A percentile compares a stretch with the other conserved stretches of the same genome.
Evolutionary conservation across 441 rosid species (phyloP).

Genomic region (Syzygium syzygioides): DNA sequence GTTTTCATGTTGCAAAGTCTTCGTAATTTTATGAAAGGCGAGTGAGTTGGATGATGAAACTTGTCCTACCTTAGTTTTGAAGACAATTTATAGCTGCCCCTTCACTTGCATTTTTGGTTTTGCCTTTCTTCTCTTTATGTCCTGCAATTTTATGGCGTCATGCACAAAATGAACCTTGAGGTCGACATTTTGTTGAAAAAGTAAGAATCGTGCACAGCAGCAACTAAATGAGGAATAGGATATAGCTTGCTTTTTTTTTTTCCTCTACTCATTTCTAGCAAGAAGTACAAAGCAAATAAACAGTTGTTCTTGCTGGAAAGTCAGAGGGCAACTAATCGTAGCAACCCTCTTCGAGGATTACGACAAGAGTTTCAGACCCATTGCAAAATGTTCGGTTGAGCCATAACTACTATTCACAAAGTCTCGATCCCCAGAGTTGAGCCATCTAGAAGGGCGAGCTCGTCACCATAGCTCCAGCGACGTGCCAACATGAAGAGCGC

Average conservation of each 20-base stretch:
- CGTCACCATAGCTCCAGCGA: neutral
- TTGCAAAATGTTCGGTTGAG: neutral
- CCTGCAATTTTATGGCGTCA: neutral
- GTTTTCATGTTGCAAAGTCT: neutral
- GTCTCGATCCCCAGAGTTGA: neutral
- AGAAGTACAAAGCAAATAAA: neutral
- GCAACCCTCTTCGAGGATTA: neutral
- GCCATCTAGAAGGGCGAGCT: neutral
- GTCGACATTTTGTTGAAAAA: neutral
- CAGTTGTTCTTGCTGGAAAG: neutral
- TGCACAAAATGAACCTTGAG: neutral
- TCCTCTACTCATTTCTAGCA: neutral
- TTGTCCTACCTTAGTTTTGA: neutral
- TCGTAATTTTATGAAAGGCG: neutral
- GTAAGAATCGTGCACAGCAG: neutral
- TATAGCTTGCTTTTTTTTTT: neutral
- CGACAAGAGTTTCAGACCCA: neutral
- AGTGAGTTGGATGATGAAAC: neutral
- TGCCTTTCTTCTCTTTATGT: neutral
- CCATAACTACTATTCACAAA: neutral
- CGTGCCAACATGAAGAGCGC: neutral
- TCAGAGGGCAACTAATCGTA: neutral
- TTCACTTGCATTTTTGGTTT: neutral
- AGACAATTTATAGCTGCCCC: neutral
- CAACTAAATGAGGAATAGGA: neutral